Evolutionary conservation across 257 asterid species (phyloP).

Genomic region (Leonotis leonurus): DNA sequence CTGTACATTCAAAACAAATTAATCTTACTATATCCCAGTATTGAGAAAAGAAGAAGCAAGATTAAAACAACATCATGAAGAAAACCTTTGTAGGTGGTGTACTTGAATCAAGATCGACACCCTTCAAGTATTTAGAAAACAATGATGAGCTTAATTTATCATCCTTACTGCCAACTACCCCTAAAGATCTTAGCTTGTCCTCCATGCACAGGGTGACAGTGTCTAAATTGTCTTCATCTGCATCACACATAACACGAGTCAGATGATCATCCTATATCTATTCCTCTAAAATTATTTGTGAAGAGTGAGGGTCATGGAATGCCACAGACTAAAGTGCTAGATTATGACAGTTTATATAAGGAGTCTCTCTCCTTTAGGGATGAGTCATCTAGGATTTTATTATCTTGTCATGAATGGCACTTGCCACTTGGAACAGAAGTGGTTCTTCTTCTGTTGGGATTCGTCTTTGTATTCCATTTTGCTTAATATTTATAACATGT

Average conservation of each 20-base stretch:
- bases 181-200: constrained; percentile 65
- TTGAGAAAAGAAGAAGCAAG: background rate
- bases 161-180: constrained; percentile 41
- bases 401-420: too few relatives aligned
- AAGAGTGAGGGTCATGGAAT: background rate
- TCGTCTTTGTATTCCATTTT: too few relatives aligned
- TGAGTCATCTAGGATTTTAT: too few relatives aligned
- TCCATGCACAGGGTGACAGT: constrained; percentile 63
- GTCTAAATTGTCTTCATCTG: constrained; percentile 36
- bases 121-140: constrained; percentile 41
- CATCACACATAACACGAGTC: constrained; percentile 16
- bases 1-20: constrained; percentile 25
- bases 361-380: too few relatives aligned
- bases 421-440: too few relatives aligned
- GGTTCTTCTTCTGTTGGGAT: too few relatives aligned
- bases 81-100: constrained; percentile 56
- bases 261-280: background rate
- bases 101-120: constrained; percentile 48
- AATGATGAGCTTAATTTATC: constrained; percentile 26
- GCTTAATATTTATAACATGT: too few relatives aligned
- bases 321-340: background rate
- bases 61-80: background rate
- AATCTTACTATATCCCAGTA: background rate
- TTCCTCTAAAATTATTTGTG: background rate
- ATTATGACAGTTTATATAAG: background rate